These are phyloP conservation scores for Botryotinia globosa DNA, from an alignment of 2,329 filamentous ascomycete species.

Conservation along the genomic window DNA sequence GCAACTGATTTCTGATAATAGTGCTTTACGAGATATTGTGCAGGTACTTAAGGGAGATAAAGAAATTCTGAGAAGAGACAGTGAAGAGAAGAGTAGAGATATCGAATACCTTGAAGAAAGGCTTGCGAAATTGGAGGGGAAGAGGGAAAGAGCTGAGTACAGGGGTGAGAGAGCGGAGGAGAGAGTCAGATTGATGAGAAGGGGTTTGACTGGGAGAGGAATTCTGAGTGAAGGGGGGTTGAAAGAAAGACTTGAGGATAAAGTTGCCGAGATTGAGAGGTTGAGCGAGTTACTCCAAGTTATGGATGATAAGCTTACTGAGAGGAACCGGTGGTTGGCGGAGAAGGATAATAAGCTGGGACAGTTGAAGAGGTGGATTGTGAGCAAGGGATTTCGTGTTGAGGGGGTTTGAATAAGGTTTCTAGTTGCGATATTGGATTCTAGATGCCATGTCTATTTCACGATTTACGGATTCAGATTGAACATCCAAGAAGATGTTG, in stretches of 20 bases:
- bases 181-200: constrained; percentile 3
- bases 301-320: background rate
- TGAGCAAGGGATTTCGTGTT: background rate
- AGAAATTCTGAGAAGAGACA: background rate
- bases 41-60: background rate
- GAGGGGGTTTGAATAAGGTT: background rate
- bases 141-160: background rate
- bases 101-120: background rate
- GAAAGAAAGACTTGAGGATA: constrained; percentile 7
- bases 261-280: background rate
- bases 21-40: background rate
- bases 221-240: background rate
- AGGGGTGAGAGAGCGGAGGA: constrained; percentile 2
- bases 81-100: background rate
- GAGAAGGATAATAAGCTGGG: constrained; percentile 6
- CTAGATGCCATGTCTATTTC: background rate
- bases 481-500: background rate
- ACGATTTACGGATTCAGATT: background rate
- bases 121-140: background rate
- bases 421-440: no score
- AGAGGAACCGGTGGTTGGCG: background rate
- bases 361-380: constrained; percentile 6
- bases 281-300: background rate
- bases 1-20: background rate
- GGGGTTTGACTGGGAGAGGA: background rate